Base-by-base conservation (phyloP, 176 grass and related monocot species). In the Alloteropsis semialata region DNA sequence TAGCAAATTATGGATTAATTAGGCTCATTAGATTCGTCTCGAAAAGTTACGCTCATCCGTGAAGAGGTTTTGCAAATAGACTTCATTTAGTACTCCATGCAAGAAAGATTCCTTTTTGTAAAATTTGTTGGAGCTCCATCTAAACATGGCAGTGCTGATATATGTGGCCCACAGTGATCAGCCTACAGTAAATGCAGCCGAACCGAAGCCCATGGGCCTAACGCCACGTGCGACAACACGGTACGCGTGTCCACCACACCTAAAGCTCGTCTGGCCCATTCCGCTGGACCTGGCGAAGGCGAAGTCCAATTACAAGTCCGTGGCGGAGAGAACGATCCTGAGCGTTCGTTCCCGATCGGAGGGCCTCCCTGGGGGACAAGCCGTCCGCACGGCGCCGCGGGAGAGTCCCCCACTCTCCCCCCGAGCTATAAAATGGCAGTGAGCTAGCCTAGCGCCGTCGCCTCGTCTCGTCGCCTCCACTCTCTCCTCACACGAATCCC, bases 401-500 rank as follows among this genome's bases (percentile, higher is more conserved):
- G 42, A 82, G 54, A 30, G n/a, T n/a, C n/a, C n/a, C n/a, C n/a
- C n/a, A n/a, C n/a, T 37, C 33, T 54, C 62, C 13, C 10, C 4
- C 34, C 14, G 65, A 24, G 24, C 33, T 81, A 85, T 89, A 85
- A 85, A 77, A 85, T 81, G 25, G 27, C 69, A 44, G 69, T 17
- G 61, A 42, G 25, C 53, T 55, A 9, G 44, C 33, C 39, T 48
- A 28, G 51, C 60, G 27, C 32, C 38, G 13, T 46, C 50, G 53
- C 9, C 28, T 58, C 56, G 15, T 60, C 39, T 54, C 6, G 39
- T 36, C 34, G 2, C 15, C 18, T 82, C 34, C 21, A 2, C 66
- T 22, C 55, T 30, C 63, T 51, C 42, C 10, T 17, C 44, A 1
- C 80, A n/a, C n/a, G n/a, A n/a, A n/a, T n/a, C n/a, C n/a, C n/a